Evolutionary conservation across 495 filamentous ascomycete genomes (phyloP), one percentile per base, ranked within the genome.

Genomic region (Sabuloglossum arenarium): DNA sequence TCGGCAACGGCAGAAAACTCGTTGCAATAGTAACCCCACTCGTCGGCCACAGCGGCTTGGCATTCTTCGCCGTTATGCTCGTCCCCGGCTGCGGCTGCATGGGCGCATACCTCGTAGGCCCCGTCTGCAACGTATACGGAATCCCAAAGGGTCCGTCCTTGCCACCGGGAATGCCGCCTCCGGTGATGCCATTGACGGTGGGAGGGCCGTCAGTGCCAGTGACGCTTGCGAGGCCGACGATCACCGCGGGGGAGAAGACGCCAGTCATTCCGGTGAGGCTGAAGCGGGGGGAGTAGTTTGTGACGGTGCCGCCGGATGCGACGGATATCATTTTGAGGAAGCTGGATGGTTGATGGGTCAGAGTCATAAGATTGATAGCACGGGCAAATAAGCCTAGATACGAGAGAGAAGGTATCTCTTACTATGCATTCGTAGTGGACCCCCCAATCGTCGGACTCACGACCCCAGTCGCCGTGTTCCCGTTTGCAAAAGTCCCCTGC

Each of bases 21-120:
- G 66, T 76, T 10, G 79, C 83, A 50, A 84, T 71, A 0, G 63
- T 64, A 45, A 79, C 79, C 5, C 72, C 67, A 54, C 77, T 84
- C 3, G 82, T 80, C 24, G 84, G 80, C 61, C 74, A 80, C 56
- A 78, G 69, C 25, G 79, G 76, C 21, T 67, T 75, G 5, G 68
- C 64, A 1, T 68, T 70, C 56, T 76, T 73, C 16, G 72, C 73
- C 21, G 76, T 79, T 55, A 88, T 86, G 47, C 77, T 78, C 19
- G 74, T 81, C 11, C 73, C 74, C 14, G 84, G 82, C 34, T 76
- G 70, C 53, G 74, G 76, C 56, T 82, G 80, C 82, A 85, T 82
- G 0, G 83, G 84, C 27, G 84, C 84, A 67, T 82, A 87, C 64
- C 73, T 75, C 4, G 75, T 85, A 34, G 69, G 58, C 5, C 84